Conservation (phyloP, 2,329 filamentous ascomycete species). For the Penicillium sp. region DNA sequence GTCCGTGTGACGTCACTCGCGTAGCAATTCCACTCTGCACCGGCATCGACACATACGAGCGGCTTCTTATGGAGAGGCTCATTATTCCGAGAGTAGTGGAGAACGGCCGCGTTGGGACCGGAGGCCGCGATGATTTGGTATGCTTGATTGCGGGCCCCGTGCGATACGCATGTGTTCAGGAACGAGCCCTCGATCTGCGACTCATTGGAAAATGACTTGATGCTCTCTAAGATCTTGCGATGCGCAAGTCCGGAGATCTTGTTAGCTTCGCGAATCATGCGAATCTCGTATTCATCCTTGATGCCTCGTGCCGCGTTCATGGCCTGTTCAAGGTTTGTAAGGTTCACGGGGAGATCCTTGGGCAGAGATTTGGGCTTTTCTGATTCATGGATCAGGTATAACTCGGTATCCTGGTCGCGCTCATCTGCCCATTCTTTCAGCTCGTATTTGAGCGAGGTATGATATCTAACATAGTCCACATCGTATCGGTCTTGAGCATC, state of each 20-base stretch:
- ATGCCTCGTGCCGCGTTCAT: constrained; percentile 69
- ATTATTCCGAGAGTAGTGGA: constrained; percentile 85
- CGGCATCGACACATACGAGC: constrained; percentile 82
- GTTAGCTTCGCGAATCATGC: constrained; percentile 72
- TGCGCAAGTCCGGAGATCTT: constrained; percentile 69
- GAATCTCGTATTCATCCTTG: constrained; percentile 75
- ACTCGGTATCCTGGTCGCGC: constrained; percentile 26
- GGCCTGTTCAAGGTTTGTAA: constrained; percentile 45
- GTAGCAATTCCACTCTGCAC: constrained; percentile 73
- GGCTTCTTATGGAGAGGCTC: constrained; percentile 69
- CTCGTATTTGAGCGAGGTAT: constrained; percentile 50
- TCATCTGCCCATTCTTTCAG: constrained; percentile 44
- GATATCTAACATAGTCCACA: constrained; percentile 69
- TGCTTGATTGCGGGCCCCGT: constrained; percentile 78
- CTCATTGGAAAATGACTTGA: constrained; percentile 71
- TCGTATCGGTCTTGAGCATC: constrained; percentile 65
- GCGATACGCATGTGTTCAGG: constrained; percentile 71
- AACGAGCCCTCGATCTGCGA: constrained; percentile 81
- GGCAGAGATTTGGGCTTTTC: constrained; percentile 32
- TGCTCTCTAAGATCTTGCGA: constrained; percentile 61
- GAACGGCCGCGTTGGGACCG: constrained; percentile 76
- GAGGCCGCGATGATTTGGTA: constrained; percentile 85
- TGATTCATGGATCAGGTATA: constrained; percentile 41
- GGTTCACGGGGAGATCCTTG: constrained; percentile 27
- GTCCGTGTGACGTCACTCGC: constrained; percentile 77